Evolutionary conservation across 2,329 filamentous ascomycete species (phyloP), one percentile per base, ranked within the genome.

Genomic region (Aphanoascus verrucosus): DNA sequence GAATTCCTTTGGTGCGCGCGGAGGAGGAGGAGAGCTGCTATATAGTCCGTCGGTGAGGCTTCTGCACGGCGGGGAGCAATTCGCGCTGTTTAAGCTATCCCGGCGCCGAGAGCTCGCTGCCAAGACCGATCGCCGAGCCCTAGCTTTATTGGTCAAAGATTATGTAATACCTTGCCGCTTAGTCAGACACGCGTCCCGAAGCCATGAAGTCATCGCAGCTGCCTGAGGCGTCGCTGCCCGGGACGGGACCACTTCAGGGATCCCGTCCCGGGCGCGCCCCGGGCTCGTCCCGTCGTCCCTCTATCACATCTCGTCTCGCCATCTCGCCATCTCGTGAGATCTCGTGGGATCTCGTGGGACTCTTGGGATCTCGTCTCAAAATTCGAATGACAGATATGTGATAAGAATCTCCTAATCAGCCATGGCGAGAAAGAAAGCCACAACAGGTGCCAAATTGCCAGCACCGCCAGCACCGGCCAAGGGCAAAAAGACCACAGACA

Each of bases 181-280:
- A 8, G 38, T 49, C 23, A 49, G 34, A 41, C 46, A 49, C 48
- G 48, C 48, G 48, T 50, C 48, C 35, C 48, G 48, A 40, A 12
- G 31, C 5, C 34, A 34, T 49, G 23, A 47, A 35, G 31, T 47
- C 44, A 47, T 47, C 44, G 14, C 35, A 15, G 35, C 35, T 38
- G 42, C 42, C 19, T 14, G 17, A 45, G 5, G 12, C 42, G 17
- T 5, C 28, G 12, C 23, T 3, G 7, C 3, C 23, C 3, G 23
- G 23, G 23, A 7, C 23, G 23, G 23, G 23, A 28, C 23, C 3
- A 28, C 23, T 28, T 28, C 23, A 28, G n/a, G n/a, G n/a, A n/a
- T n/a, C n/a, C n/a, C n/a, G n/a, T n/a, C n/a, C n/a, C n/a, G n/a
- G n/a, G n/a, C n/a, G n/a, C n/a, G n/a, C n/a, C n/a, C n/a, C n/a